These are phyloP conservation scores for Candida caryicola DNA, from an alignment of 805 yeast species.

Conservation along the genomic window DNA sequence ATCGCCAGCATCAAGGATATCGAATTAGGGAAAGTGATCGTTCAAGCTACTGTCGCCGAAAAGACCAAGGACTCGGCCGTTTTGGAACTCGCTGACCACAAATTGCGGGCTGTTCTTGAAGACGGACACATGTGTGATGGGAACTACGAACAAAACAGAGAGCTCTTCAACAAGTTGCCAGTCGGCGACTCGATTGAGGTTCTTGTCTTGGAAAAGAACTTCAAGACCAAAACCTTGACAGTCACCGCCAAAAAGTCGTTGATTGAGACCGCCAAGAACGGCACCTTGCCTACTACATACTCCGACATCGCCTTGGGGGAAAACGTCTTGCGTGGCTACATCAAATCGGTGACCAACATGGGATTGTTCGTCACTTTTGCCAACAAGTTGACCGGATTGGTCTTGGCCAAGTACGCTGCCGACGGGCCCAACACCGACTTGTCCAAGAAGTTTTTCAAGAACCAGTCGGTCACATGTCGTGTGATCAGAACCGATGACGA, in stretches of 20 bases:
- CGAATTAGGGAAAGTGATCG: slow-evolving; percentile 59
- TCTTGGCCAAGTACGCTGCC: slow-evolving; percentile 69
- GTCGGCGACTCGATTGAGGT: slow-evolving; percentile 64
- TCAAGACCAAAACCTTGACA: slow-evolving; percentile 56
- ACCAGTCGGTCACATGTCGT: slow-evolving; percentile 70
- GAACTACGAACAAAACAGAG: slow-evolving; percentile 69
- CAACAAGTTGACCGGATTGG: slow-evolving; percentile 77
- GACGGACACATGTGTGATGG: slow-evolving; percentile 78
- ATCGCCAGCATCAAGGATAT: slow-evolving; percentile 44
- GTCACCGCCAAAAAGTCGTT: slow-evolving; percentile 65
- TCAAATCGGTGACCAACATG: slow-evolving; percentile 70
- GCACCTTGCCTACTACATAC: slow-evolving; percentile 55
- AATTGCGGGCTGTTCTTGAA: slow-evolving; percentile 65
- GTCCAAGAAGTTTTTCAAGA: slow-evolving; percentile 50
- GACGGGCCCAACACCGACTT: slow-evolving; percentile 52
- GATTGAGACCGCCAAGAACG: slow-evolving; percentile 57
- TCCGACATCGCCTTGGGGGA: slow-evolving; percentile 52
- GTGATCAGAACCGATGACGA: slow-evolving; percentile 68
- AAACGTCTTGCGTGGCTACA: slow-evolving; percentile 62
- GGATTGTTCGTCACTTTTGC: slow-evolving; percentile 86
- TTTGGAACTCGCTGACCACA: slow-evolving; percentile 48
- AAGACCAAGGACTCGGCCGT: slow-evolving; percentile 73
- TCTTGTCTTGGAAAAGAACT: slow-evolving; percentile 65
- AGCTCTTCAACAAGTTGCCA: slow-evolving; percentile 54
- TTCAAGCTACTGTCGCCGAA: slow-evolving; percentile 61